Conservation (phyloP, 495 filamentous ascomycete genomes). For the Aspergillus hancockii region DNA sequence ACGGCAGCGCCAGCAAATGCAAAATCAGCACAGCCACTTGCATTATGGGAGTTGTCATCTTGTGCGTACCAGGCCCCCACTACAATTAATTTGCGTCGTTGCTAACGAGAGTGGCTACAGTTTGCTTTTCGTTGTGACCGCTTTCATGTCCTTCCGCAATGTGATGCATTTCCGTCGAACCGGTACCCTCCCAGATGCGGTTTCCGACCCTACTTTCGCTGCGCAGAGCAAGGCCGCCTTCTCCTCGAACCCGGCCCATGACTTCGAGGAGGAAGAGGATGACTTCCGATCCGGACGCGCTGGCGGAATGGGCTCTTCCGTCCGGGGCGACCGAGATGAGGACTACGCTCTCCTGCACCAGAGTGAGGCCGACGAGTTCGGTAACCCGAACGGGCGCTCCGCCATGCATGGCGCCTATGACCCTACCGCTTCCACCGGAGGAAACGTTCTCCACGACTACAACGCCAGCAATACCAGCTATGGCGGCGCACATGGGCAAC, state of each 20-base stretch:
- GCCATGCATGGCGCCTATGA: slow-evolving; percentile 43
- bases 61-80: slow-evolving; percentile 53
- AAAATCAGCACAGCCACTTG: slow-evolving; percentile 73
- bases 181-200: slow-evolving; percentile 70
- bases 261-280: slow-evolving; percentile 51
- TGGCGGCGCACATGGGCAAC: slow-evolving; percentile 46
- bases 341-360: slow-evolving; percentile 51
- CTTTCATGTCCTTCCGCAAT: slow-evolving; percentile 73
- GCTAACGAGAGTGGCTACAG: slow-evolving; percentile 43
- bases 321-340: slow-evolving; percentile 42
- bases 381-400: slow-evolving; percentile 35
- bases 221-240: slow-evolving; percentile 52
- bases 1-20: slow-evolving; percentile 60
- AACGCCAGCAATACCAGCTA: slow-evolving; percentile 43
- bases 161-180: slow-evolving; percentile 76
- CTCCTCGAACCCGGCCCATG: slow-evolving; percentile 50
- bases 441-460: slow-evolving; percentile 42
- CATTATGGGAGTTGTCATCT: slow-evolving; percentile 78
- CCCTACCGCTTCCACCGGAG: slow-evolving; percentile 35
- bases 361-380: slow-evolving; percentile 45
- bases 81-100: slow-evolving; percentile 6
- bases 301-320: slow-evolving; percentile 32
- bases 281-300: slow-evolving; percentile 48
- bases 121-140: slow-evolving; percentile 71
- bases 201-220: slow-evolving; percentile 52